Evolutionary conservation across 1,284 basidiomycete species (phyloP).

Genomic region (Malassezia restricta): DNA sequence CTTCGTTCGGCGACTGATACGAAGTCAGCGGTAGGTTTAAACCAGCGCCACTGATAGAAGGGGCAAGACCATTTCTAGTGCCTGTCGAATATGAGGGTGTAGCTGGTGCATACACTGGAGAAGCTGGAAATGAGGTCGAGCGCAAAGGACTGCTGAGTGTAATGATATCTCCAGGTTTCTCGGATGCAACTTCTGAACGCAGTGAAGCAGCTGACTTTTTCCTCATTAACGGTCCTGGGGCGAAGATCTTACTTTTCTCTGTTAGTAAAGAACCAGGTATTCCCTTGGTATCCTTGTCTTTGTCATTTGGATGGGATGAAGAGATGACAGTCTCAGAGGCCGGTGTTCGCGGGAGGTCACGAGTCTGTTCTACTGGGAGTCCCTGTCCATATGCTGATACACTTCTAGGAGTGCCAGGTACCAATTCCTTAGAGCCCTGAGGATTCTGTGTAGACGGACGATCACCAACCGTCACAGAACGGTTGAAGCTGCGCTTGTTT

Average conservation of each 20-base stretch:
- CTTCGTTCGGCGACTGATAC: neutral
- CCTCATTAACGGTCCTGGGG: neutral
- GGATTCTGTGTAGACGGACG: no score
- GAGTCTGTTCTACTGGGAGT: no score
- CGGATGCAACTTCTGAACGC: neutral
- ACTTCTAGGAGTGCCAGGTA: no score
- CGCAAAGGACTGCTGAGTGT: neutral
- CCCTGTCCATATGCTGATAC: no score
- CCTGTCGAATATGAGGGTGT: neutral
- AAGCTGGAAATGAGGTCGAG: neutral
- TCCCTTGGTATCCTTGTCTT: no score
- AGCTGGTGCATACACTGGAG: neutral
- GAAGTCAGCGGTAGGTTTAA: neutral
- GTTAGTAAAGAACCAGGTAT: neutral
- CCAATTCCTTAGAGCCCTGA: no score
- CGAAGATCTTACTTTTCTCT: neutral
- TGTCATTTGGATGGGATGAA: no score
- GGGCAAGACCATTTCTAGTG: neutral
- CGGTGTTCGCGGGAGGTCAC: no score
- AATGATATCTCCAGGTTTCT: neutral
- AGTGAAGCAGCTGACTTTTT: neutral
- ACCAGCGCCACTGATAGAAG: conserved; percentile 3
- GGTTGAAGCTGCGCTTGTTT: conserved; percentile 2
- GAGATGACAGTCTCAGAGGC: no score
- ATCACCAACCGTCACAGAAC: no score